Conservation (phyloP, 2,329 filamentous ascomycete genomes). For the Aureobasidium mangrovei region DNA sequence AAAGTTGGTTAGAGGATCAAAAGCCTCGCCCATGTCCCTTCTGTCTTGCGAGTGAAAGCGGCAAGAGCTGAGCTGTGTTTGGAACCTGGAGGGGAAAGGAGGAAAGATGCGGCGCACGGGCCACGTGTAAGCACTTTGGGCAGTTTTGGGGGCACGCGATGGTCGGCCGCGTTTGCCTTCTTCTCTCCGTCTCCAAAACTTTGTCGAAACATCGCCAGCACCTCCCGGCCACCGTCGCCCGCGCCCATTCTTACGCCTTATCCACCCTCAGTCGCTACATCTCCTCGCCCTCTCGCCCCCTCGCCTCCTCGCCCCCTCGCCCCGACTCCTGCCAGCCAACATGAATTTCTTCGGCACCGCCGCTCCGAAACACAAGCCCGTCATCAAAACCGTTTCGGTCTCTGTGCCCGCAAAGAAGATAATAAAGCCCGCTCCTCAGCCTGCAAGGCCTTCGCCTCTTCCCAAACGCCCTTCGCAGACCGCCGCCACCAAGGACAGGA, state of each 20-base stretch:
- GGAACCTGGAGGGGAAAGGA: too few species aligned
- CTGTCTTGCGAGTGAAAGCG: too few species aligned
- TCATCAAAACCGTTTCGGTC: conserved; percentile 10
- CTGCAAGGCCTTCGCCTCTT: not conserved
- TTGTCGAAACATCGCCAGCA: not conserved
- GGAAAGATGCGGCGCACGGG: not conserved
- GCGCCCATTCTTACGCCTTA: not conserved
- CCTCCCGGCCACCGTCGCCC: not conserved
- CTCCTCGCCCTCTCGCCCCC: not conserved
- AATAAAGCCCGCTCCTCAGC: not conserved
- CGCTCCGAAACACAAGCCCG: conserved; percentile 8
- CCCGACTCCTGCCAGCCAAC: not conserved
- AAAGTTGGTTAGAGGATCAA: too few species aligned
- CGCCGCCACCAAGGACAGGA: not conserved
- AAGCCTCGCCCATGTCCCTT: too few species aligned
- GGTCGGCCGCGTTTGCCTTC: not conserved
- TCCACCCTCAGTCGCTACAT: not conserved
- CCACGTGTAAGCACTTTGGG: not conserved
- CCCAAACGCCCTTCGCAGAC: conserved; percentile 5
- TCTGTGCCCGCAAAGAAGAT: conserved; percentile 6
- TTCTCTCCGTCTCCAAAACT: not conserved
- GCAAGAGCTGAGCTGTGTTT: too few species aligned
- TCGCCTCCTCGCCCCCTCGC: not conserved
- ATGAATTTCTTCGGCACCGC: conserved; percentile 14
- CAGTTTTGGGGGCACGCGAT: not conserved